A percentile compares a stretch with the other conserved stretches of the same genome.
These are phyloP conservation scores for Chlorella sp. DNA, from an alignment of 139 green algal genomes.

Conservation along the genomic window DNA sequence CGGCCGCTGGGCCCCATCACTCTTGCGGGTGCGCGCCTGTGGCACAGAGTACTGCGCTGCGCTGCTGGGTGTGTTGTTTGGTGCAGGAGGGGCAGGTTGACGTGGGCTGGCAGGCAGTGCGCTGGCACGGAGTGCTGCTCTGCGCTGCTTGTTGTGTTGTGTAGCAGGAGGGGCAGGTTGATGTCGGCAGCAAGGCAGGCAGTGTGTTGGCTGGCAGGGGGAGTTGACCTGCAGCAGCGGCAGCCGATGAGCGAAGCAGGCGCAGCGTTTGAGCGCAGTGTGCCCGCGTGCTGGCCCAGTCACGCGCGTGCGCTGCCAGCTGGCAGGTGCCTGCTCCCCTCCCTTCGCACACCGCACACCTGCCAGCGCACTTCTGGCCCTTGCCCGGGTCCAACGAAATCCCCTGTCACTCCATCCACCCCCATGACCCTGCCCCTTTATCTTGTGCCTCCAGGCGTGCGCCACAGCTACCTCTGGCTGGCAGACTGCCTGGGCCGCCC, in stretches of 20 bases:
- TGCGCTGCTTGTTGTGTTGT: not conserved
- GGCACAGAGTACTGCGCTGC: too few relatives aligned
- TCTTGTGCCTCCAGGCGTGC: constrained; percentile 11
- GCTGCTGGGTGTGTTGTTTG: not conserved
- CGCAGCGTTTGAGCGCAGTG: too few relatives aligned
- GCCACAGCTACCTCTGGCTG: constrained; percentile 53
- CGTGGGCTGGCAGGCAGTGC: too few relatives aligned
- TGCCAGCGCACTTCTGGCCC: not conserved
- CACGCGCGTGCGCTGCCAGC: not conserved
- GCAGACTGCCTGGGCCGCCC: constrained; percentile 52
- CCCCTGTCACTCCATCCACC: not conserved
- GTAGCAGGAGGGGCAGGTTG: not conserved
- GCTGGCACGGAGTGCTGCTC: too few relatives aligned
- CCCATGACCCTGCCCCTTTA: too few relatives aligned
- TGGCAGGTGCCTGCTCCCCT: not conserved
- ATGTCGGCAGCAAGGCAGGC: not conserved
- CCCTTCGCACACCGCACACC: too few relatives aligned
- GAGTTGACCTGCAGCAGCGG: too few relatives aligned
- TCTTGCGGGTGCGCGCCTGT: constrained; percentile 11
- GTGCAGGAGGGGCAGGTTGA: too few relatives aligned
- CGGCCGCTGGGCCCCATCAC: constrained; percentile 42
- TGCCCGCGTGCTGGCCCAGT: too few relatives aligned
- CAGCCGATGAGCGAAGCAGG: too few relatives aligned
- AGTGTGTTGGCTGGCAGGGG: not conserved
- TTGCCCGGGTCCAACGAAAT: not conserved